phyloP scores from a whole-genome alignment of 1,284 basidiomycete genomes.

The Austropuccinia psidii region DNA sequence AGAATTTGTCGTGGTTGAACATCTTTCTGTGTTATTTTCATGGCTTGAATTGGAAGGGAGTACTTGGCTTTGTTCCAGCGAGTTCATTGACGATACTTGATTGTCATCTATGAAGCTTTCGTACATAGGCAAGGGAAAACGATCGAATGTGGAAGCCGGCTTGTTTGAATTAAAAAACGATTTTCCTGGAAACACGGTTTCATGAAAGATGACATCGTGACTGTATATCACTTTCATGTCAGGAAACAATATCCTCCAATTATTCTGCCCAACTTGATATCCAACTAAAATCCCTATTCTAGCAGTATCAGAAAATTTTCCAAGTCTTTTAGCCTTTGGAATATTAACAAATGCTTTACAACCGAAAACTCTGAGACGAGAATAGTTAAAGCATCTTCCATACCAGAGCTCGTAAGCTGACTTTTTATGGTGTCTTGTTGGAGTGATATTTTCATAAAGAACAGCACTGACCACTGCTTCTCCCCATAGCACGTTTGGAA shows the following conservation, averaged over 20 bases:
- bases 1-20: background rate
- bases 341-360: slow-evolving; percentile 1
- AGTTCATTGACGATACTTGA: background rate
- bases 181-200: background rate
- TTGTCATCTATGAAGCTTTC: too few species aligned
- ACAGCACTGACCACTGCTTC: background rate
- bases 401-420: background rate
- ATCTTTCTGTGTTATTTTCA: background rate
- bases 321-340: background rate
- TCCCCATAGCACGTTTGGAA: background rate
- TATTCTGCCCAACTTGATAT: background rate
- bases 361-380: background rate
- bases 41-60: background rate
- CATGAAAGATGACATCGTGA: slow-evolving; percentile 1
- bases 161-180: background rate
- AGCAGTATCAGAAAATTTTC: background rate
- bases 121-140: too few species aligned
- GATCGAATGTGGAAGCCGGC: too few species aligned
- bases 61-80: background rate
- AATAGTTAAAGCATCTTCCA: background rate
- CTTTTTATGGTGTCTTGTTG: background rate
- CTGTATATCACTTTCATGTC: background rate
- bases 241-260: background rate
- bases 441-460: background rate
- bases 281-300: background rate